These are phyloP conservation scores for Cladophialophora immunda DNA, from an alignment of 2,329 filamentous ascomycete species.

Conservation along the genomic window DNA sequence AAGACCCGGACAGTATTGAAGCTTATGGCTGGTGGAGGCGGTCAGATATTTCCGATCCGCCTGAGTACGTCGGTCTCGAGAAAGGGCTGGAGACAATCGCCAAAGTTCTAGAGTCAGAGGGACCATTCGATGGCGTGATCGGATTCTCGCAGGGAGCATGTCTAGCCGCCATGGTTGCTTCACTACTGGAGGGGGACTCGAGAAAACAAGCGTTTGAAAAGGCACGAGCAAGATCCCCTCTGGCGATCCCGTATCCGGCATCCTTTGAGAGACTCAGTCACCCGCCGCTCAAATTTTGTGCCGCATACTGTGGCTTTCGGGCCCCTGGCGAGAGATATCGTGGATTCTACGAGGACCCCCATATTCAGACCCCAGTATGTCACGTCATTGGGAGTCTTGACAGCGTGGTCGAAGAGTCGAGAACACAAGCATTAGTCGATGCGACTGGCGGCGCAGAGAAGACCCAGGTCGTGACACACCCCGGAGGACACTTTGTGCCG, in stretches of 20 bases:
- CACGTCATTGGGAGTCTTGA: slow-evolving; percentile 86
- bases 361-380: slow-evolving; percentile 77
- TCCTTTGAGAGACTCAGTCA: slow-evolving; percentile 59
- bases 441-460: slow-evolving; percentile 66
- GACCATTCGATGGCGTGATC: slow-evolving; percentile 78
- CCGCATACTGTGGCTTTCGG: slow-evolving; percentile 80
- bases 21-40: slow-evolving; percentile 85
- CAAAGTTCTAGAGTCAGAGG: slow-evolving; percentile 66
- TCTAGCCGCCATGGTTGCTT: slow-evolving; percentile 75
- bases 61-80: slow-evolving; percentile 74
- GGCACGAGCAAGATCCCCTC: slow-evolving; percentile 35
- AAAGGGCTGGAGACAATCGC: slow-evolving; percentile 72
- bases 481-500: slow-evolving; percentile 90
- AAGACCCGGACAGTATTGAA: slow-evolving; percentile 64
- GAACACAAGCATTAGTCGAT: slow-evolving; percentile 73
- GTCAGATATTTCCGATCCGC: slow-evolving; percentile 66
- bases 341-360: slow-evolving; percentile 75
- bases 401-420: slow-evolving; percentile 82
- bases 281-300: slow-evolving; percentile 72
- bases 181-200: slow-evolving; percentile 69
- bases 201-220: slow-evolving; percentile 50
- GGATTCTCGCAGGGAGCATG: slow-evolving; percentile 86
- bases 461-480: slow-evolving; percentile 72
- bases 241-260: slow-evolving; percentile 60
- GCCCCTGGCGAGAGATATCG: slow-evolving; percentile 68